Conservation (phyloP, 371 early-diverging fungal species). For the Encephalitozoon cuniculi region DNA sequence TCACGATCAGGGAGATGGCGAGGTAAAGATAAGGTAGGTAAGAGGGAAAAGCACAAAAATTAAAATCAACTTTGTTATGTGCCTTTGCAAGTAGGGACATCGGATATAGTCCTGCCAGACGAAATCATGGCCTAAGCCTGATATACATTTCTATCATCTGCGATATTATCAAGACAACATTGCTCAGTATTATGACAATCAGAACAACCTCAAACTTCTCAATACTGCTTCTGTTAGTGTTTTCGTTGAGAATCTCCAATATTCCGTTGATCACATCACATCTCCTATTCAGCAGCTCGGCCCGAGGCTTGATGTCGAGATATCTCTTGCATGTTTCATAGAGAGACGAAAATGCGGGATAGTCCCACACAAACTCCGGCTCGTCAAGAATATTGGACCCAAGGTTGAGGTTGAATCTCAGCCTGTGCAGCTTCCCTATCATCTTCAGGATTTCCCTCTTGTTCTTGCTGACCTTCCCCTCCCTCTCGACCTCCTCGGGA, state of each 20-base stretch:
- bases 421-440: conserved; percentile 54
- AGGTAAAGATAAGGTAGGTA: not conserved
- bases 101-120: not conserved
- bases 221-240: conserved; percentile 58
- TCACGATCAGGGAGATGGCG: not conserved
- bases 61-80: not conserved
- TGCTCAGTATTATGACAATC: conserved; percentile 50
- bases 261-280: conserved; percentile 61
- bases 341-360: conserved; percentile 55
- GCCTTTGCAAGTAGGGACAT: not conserved
- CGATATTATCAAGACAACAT: conserved; percentile 46
- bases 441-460: conserved; percentile 59
- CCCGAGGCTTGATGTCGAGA: conserved; percentile 59
- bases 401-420: conserved; percentile 59
- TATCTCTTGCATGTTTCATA: conserved; percentile 61
- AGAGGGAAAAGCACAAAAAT: not conserved
- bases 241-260: conserved; percentile 53
- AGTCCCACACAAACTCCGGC: conserved; percentile 61
- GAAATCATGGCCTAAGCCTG: not conserved
- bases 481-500: conserved; percentile 59
- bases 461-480: conserved; percentile 56
- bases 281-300: conserved; percentile 60
- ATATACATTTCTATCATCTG: conserved; percentile 27
- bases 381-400: conserved; percentile 61
- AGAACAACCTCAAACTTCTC: conserved; percentile 59